phyloP scores from a whole-genome alignment of 139 green algal species.

The Nannochloris sp. region DNA sequence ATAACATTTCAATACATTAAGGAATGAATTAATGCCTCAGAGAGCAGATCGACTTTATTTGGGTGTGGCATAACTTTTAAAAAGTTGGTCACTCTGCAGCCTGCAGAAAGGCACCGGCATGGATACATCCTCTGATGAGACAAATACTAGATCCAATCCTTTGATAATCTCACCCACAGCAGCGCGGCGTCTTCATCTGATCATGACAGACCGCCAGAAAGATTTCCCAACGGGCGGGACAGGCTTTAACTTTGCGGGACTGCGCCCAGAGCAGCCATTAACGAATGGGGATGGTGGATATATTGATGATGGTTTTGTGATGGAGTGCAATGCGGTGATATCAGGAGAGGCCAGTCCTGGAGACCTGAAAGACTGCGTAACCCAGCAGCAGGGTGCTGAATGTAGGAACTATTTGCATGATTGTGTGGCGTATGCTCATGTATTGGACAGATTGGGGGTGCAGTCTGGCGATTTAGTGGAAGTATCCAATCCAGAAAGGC shows the following conservation, averaged over 20 bases:
- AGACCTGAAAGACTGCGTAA: too few species aligned
- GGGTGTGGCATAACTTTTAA: too few species aligned
- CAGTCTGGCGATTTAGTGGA: neutral
- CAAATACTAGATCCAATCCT: conserved; percentile 2
- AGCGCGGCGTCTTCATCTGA: conserved; percentile 13
- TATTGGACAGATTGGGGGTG: neutral
- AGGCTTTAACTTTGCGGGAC: neutral
- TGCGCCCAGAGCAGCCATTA: too few species aligned
- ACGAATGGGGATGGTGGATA: too few species aligned
- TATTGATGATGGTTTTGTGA: too few species aligned
- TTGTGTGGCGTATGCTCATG: neutral
- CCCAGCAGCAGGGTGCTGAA: neutral
- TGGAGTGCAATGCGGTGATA: too few species aligned
- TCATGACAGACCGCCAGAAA: conserved; percentile 2
- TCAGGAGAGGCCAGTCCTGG: too few species aligned
- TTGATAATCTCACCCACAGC: conserved; percentile 6
- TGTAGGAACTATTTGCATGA: neutral
- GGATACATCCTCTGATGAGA: neutral
- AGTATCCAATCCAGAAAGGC: neutral
- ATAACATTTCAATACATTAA: too few species aligned
- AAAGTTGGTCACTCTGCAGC: too few species aligned
- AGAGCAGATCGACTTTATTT: too few species aligned
- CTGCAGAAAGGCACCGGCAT: too few species aligned
- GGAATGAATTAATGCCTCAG: too few species aligned
- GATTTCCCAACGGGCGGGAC: neutral